Evolutionary conservation across 176 grass and related monocot species (phyloP), one percentile per base, ranked within the genome.

Genomic region (Eremochloa ophiuroides): DNA sequence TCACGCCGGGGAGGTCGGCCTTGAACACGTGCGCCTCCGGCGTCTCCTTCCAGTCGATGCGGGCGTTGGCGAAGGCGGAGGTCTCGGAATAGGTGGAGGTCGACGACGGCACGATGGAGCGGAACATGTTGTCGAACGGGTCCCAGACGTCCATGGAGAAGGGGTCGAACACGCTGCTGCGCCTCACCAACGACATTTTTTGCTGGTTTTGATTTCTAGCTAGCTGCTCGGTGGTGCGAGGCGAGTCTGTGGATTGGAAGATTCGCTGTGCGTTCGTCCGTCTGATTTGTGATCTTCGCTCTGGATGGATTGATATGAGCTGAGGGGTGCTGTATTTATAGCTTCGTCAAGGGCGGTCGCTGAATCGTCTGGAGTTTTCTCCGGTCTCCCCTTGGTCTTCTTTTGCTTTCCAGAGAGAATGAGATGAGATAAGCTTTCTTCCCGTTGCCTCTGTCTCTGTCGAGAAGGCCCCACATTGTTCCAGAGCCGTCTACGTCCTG

Each of bases 41-140:
- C 0, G 79, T 90, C 79, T 90, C 88, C 74, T 83, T 90, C 83
- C 88, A 90, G 56, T 90, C 83, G 27, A 90, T 79, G 59, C 88
- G 74, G 1, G 79, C 73, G 4, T 31, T 44, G 2, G 68, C 74
- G 68, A 90, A 90, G 25, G 68, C 69, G 3, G 40, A 13, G 7
- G 69, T 71, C 18, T 68, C 65, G 18, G 34, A 37, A 39, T 18
- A 40, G 60, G 16, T 5, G 16, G 46, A 7, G 4, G 51, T 0
- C 7, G 51, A 6, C 50, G 50, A 53, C 2, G 51, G 51, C 16
- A 79, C 25, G 10, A 92, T 1, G 42, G 80, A 83, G 79, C 62
- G 74, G 64, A 79, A 77, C 13, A 88, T 20, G 46, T 4, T 7
- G 48, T 83, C 82, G 51, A 88, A 76, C 3, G 90, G 86, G 38